Percentiles rank a stretch among this genome's conserved stretches.
Evolutionary conservation across 768 basidiomycete species (phyloP).

Genomic region (Agaricus bisporus): DNA sequence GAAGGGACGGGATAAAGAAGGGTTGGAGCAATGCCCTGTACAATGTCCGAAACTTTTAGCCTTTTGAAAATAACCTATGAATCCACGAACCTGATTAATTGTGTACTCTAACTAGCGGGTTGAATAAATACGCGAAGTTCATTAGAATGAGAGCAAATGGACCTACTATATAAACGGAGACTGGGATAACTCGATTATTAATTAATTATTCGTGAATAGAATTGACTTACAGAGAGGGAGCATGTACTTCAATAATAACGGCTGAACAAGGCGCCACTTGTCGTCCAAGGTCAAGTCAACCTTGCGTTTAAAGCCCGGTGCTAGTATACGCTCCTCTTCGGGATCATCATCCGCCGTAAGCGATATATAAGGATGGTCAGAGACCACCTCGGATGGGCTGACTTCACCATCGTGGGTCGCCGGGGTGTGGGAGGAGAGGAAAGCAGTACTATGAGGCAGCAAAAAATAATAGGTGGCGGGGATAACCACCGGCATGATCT

Average conservation of each 20-base stretch:
- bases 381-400: constrained; percentile 22
- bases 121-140: not conserved
- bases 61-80: not conserved
- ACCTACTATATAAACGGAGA: constrained; percentile 42
- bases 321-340: constrained; percentile 34
- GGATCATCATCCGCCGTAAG: constrained; percentile 35
- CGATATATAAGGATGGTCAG: constrained; percentile 38
- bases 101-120: constrained; percentile 74
- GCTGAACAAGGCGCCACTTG: constrained; percentile 78
- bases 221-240: constrained; percentile 74
- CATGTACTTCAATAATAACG: constrained; percentile 82
- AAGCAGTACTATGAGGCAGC: constrained; percentile 56
- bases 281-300: constrained; percentile 59
- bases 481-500: constrained; percentile 82
- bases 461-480: constrained; percentile 73
- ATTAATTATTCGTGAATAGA: not conserved
- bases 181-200: constrained; percentile 13
- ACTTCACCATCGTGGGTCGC: constrained; percentile 31
- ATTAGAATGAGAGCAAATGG: not conserved
- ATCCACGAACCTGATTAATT: constrained; percentile 64
- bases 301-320: constrained; percentile 32
- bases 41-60: not conserved
- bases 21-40: constrained; percentile 82
- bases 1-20: constrained; percentile 83
- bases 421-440: constrained; percentile 35